Conservation (phyloP, 768 basidiomycete species). For the Russula vinacea region DNA sequence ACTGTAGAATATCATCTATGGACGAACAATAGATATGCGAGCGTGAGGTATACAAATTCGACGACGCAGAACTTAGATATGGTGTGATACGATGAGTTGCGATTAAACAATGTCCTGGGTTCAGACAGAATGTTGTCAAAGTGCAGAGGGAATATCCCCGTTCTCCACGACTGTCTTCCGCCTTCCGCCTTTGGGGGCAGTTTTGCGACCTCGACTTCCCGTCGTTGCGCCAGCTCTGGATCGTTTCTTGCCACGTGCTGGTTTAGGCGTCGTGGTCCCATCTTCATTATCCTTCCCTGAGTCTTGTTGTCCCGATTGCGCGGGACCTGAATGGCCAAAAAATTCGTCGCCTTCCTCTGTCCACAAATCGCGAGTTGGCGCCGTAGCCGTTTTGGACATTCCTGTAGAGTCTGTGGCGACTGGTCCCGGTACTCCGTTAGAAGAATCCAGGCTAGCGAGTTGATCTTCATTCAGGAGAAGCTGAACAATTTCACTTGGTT, state of each 20-base stretch:
- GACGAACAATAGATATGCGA: constrained; percentile 20
- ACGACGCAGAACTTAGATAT: constrained; percentile 21
- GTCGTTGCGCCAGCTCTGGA: constrained; percentile 36
- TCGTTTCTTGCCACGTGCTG: constrained; percentile 37
- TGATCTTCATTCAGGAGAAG: constrained; percentile 94
- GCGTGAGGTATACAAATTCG: constrained; percentile 24
- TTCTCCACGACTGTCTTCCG: constrained; percentile 31
- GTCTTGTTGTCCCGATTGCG: constrained; percentile 28
- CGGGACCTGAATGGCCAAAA: constrained; percentile 57
- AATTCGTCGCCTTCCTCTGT: constrained; percentile 86
- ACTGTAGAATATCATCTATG: constrained; percentile 27
- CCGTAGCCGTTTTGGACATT: constrained; percentile 39
- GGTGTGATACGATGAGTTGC: constrained; percentile 18
- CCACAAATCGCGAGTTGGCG: constrained; percentile 64
- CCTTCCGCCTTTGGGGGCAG: constrained; percentile 30
- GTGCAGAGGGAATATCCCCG: constrained; percentile 23
- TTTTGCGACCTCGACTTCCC: constrained; percentile 39
- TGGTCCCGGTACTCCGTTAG: constrained; percentile 40
- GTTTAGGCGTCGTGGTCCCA: constrained; percentile 30
- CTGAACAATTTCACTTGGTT: constrained; percentile 95
- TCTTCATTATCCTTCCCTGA: constrained; percentile 33
- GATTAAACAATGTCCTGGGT: constrained; percentile 16
- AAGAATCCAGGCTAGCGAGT: constrained; percentile 62
- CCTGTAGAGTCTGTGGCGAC: constrained; percentile 39
- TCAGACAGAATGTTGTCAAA: constrained; percentile 9